Percentiles rank a stretch among this genome's conserved stretches.
These are phyloP conservation scores for Arachnopeziza araneosa DNA, from an alignment of 2,329 filamentous ascomycete genomes.

Conservation along the genomic window DNA sequence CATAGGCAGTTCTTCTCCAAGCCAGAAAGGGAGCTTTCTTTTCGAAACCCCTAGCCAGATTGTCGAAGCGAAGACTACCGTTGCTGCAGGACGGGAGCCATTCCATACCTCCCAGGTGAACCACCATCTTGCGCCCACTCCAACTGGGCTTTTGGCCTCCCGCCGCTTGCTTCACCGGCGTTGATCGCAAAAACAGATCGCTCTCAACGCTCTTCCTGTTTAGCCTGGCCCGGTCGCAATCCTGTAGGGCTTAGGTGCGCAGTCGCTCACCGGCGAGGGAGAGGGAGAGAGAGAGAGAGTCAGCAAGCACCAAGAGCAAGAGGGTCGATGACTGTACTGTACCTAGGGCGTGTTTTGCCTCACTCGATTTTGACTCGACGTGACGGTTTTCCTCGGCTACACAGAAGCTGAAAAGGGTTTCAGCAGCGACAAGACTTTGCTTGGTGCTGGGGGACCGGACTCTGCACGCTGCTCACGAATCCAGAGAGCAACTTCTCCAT, in stretches of 20 bases:
- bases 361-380: neutral
- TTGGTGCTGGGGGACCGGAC: no score
- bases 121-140: neutral
- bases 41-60: neutral
- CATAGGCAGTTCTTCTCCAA: neutral
- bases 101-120: neutral
- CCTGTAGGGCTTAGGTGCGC: neutral
- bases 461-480: neutral
- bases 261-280: neutral
- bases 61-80: neutral
- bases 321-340: neutral
- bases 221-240: neutral
- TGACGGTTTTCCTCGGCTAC: neutral
- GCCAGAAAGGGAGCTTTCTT: neutral
- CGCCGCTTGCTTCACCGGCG: neutral
- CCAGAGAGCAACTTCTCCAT: no score
- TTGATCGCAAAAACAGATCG: neutral
- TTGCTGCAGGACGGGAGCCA: neutral
- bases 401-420: neutral
- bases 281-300: neutral
- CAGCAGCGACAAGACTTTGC: neutral
- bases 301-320: neutral
- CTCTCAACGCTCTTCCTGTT: neutral
- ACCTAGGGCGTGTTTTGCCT: neutral
- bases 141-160: neutral